Evolutionary conservation across 2,329 filamentous ascomycete species (phyloP).

Genomic region (Torrubiellomyces zombiae): DNA sequence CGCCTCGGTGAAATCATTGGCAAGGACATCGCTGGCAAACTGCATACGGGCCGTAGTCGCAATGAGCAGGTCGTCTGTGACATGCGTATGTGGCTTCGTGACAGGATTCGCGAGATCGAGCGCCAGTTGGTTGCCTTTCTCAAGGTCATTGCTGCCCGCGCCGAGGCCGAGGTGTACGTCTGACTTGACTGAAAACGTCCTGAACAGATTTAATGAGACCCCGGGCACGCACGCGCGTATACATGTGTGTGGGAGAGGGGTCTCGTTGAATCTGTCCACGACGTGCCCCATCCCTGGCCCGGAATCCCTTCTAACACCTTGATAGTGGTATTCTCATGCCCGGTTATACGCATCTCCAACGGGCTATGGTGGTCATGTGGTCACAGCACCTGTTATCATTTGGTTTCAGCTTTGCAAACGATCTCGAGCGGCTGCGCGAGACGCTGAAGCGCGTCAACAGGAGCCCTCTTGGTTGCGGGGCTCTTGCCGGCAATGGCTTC

Average conservation of each 20-base stretch:
- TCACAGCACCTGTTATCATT: slow-evolving; percentile 68
- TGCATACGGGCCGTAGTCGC: slow-evolving; percentile 73
- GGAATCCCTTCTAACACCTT: no score
- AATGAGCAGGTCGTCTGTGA: slow-evolving; percentile 87
- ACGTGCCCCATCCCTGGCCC: slow-evolving; percentile 4
- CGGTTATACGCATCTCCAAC: slow-evolving; percentile 76
- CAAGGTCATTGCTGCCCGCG: slow-evolving; percentile 48
- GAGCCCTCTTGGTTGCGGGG: slow-evolving; percentile 56
- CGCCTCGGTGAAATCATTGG: slow-evolving; percentile 72
- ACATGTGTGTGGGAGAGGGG: no score
- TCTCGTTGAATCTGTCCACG: no score
- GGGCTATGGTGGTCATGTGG: slow-evolving; percentile 66
- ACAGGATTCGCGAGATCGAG: slow-evolving; percentile 57
- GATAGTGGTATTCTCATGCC: slow-evolving; percentile 62
- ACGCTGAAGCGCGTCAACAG: slow-evolving; percentile 59
- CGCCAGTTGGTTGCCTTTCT: slow-evolving; percentile 51
- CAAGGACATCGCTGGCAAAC: slow-evolving; percentile 69
- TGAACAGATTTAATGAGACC: no score
- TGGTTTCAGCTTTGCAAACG: slow-evolving; percentile 51
- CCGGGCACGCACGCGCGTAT: no score
- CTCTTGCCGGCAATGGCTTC: slow-evolving; percentile 69
- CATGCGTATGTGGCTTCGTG: slow-evolving; percentile 77
- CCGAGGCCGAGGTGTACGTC: slow-evolving; percentile 47
- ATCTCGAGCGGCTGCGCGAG: slow-evolving; percentile 63
- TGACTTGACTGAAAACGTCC: no score